Base-by-base conservation (phyloP, 257 asterid species). In the Gentiana straminea region DNA sequence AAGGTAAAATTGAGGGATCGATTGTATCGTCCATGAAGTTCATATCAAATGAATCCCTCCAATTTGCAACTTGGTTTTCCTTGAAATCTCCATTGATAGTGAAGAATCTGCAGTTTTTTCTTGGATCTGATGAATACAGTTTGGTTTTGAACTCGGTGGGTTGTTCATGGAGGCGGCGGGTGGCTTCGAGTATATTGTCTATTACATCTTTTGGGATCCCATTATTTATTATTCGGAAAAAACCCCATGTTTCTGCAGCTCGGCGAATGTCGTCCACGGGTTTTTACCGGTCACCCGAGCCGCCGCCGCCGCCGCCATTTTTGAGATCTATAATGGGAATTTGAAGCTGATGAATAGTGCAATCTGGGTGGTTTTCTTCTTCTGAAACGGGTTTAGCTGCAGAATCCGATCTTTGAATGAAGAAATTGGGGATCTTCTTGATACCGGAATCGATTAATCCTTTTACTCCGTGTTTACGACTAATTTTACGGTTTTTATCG, bases 391-490 rank as follows among this genome's bases (percentile, higher is more conserved):
- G 4, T 9, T 32, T 52, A 2, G 68, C 51, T 33, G 36, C 52
- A n/a, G 33, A 59, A 15, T 64, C 75, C 1, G 74, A 38, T 44
- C 65, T 71, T 7, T 62, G 62, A 3, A 81, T 65, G 79, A 84
- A 84, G 79, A 84, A 81, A 10, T 66, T 66, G 0, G 94, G 91
- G 8, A 79, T 59, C 33, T 68, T 74, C 9, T 57, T 53, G 3
- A 83, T 53, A 0, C 95, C 93, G 12, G 84, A 83, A 69, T 86
- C 93, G 0, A 77, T 75, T 0, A 81, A 86, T 3, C 93, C 95
- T 61, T 81, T 81, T 3, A 84, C 94, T 33, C 95, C 95, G 13
- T n/a, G n/a, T n/a, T n/a, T n/a, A n/a, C n/a, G n/a, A n/a, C n/a
- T n/a, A n/a, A n/a, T n/a, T n/a, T n/a, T n/a, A n/a, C n/a, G n/a